Evolutionary conservation across 345 rosid species (phyloP), one percentile per base, ranked within the genome.

Genomic region (Moricandia moricandioides): DNA sequence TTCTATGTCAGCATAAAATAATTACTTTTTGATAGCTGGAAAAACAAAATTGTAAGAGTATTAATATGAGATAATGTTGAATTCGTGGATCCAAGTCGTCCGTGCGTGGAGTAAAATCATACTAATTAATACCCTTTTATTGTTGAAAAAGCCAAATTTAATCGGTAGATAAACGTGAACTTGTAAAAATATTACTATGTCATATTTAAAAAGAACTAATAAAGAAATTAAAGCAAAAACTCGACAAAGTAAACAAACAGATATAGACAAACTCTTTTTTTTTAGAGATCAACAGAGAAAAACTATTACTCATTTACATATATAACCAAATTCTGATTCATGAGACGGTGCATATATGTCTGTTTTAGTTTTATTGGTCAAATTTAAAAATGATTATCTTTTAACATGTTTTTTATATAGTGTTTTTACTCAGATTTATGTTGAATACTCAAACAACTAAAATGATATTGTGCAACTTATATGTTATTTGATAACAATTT

Each of bases 81-180:
- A 69, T 69, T 76, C 79, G 79, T 76, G 79, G 74, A 76, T 68
- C 79, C 79, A 69, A 76, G 65, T 76, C 79, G 70, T 76, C 69
- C 26, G 74, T 69, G 27, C n/a, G 64, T 68, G 69, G 69, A 62
- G 34, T 52, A 62, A 52, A 34, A 68, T 35, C 69, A 27, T 16
- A 16, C 5, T 9, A 68, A 61, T 67, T 7, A 66, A 59, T 66
- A 37, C 49, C 74, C 58, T 62, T 54, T 54, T 39, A 45, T 4
- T 69, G 64, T 76, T 76, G 70, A 69, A 76, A 76, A 69, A 69
- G 74, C 65, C 79, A 69, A 49, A 51, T n/a, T 54, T 69, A 39
- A 76, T 69, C 74, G 64, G 12, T 18, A 39, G 43, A 47, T 47
- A 1, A 18, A 69, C 74, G 63, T 75, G 74, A 68, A 69, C 63